Evolutionary conservation across 768 basidiomycete species (phyloP), one percentile per base, ranked within the genome.

Genomic region (Pisolithus marmoratus): DNA sequence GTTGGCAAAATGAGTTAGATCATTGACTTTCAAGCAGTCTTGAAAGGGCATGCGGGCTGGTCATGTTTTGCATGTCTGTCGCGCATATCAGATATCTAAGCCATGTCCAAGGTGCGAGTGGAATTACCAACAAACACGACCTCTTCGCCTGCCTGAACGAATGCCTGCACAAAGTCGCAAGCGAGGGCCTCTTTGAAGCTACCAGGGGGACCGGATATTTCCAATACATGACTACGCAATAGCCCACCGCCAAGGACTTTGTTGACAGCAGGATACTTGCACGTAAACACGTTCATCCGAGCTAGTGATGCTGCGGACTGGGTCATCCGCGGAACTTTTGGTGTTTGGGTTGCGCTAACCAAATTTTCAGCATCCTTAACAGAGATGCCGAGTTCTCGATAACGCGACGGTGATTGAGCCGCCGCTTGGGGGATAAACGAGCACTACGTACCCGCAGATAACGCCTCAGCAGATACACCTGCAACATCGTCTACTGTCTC

Each of bases 121-220:
- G 54, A 42, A 56, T 45, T 47, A 87, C 88, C 88, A 53, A 84
- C 70, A 56, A 88, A 83, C 20, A 90, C 64, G 5, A 84, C 75
- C n/a, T 76, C 74, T 44, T 80, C 73, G 1, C 70, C 70, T 4
- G 69, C 64, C 52, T 78, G 68, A 3, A 78, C 66, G 50, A 84
- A 81, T 3, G 67, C 72, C 31, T 67, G 63, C 14, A 76, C 73
- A 42, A 87, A 74, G 47, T 75, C 72, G 14, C 76, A 65, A 8
- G 78, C 78, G 8, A 88, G 56, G 12, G 59, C 61, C 52, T 84
- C 84, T 56, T 87, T 90, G 9, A 79, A 77, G 37, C 79, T 76
- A 45, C 88, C 88, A 1, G 88, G 87, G 42, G 86, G 84, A 0
- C 88, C 87, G 27, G 85, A 85, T 58, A 90, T 70, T 68, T 90